phyloP scores from a whole-genome alignment of 257 asterid species.

The Solanum stenotomum region DNA sequence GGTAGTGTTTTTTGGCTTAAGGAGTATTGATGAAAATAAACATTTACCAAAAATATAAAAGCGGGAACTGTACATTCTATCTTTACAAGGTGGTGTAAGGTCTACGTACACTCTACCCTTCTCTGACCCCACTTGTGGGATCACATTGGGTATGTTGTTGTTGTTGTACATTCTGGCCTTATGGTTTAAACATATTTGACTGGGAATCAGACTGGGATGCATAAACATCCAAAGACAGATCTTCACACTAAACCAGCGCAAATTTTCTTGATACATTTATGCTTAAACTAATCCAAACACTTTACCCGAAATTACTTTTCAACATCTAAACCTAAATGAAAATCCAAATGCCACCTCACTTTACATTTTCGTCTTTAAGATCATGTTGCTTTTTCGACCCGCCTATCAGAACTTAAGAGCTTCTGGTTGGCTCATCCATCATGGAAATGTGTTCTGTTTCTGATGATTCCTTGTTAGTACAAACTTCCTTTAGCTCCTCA shows the following conservation, averaged over 20 bases:
- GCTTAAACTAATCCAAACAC: neutral
- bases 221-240: neutral
- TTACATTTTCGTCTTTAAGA: neutral
- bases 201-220: neutral
- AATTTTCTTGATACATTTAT: neutral
- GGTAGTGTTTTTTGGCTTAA: no score
- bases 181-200: neutral
- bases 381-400: neutral
- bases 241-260: neutral
- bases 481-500: neutral
- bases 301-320: neutral
- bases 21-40: neutral
- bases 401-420: neutral
- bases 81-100: neutral
- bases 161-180: neutral
- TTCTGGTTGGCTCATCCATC: neutral
- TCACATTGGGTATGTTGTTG: no score
- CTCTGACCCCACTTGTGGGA: neutral
- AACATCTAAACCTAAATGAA: neutral
- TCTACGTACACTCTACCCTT: neutral
- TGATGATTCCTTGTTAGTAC: neutral
- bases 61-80: neutral
- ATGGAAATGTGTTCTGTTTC: neutral
- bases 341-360: neutral
- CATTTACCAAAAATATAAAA: neutral